A percentile compares a stretch with the other conserved stretches of the same genome.
phyloP scores from a whole-genome alignment of 768 basidiomycete species.

The Butyriboletus loyo region DNA sequence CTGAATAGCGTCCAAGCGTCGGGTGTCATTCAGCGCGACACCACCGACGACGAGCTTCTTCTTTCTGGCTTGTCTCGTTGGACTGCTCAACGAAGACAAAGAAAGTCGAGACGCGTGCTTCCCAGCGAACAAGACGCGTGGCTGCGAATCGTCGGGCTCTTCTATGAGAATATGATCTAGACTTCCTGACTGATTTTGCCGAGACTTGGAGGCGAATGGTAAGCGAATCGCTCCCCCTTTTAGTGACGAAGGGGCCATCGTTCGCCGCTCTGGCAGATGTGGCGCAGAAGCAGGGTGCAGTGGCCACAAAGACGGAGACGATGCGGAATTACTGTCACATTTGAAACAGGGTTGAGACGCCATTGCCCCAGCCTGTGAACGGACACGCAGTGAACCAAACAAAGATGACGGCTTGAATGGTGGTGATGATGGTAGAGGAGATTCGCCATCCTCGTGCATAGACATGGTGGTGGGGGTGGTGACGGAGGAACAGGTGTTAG shows the following conservation, averaged over 20 bases:
- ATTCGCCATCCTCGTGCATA: slow-evolving; percentile 40
- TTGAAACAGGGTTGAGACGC: slow-evolving; percentile 36
- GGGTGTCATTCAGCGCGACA: slow-evolving; percentile 54
- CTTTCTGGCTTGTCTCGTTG: slow-evolving; percentile 47
- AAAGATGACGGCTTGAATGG: slow-evolving; percentile 33
- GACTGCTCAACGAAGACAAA: slow-evolving; percentile 33
- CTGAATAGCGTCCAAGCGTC: slow-evolving; percentile 64
- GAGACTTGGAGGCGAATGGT: slow-evolving; percentile 28
- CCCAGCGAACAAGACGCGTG: slow-evolving; percentile 28
- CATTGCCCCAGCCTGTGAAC: slow-evolving; percentile 23
- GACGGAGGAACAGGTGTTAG: slow-evolving; percentile 50
- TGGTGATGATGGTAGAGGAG: slow-evolving; percentile 37
- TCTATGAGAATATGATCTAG: slow-evolving; percentile 26
- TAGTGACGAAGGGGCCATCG: slow-evolving; percentile 27
- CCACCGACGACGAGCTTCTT: slow-evolving; percentile 71
- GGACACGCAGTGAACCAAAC: slow-evolving; percentile 33
- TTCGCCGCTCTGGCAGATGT: slow-evolving; percentile 38
- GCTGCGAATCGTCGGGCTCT: slow-evolving; percentile 26
- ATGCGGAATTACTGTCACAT: slow-evolving; percentile 18
- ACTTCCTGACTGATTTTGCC: slow-evolving; percentile 9
- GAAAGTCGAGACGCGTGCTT: slow-evolving; percentile 29
- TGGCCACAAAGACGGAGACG: slow-evolving; percentile 39
- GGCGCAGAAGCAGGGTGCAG: slow-evolving; percentile 36
- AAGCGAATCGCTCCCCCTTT: slow-evolving; percentile 32
- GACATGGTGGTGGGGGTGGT: slow-evolving; percentile 34